Conservation (phyloP, 2,329 filamentous ascomycete species). For the Diaporthe velutina region DNA sequence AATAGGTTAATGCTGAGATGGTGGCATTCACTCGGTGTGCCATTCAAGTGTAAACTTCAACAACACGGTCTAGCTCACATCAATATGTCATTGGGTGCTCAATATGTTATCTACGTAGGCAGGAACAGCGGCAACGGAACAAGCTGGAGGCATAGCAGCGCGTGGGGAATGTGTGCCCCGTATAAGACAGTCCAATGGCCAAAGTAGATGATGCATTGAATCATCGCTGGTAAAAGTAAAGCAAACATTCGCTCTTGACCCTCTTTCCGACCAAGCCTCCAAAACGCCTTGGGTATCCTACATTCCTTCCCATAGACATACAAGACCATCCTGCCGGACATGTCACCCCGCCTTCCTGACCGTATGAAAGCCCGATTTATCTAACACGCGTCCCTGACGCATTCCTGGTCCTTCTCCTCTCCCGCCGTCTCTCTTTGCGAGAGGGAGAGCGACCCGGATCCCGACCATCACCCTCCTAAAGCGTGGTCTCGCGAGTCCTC, state of each 20-base stretch:
- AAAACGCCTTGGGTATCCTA: slow-evolving; percentile 24
- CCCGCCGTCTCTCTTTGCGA: neutral
- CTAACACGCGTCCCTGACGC: neutral
- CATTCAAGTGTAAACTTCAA: neutral
- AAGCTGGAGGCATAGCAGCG: neutral
- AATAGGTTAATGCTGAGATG: slow-evolving; percentile 15
- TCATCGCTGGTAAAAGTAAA: neutral
- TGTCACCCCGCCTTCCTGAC: neutral
- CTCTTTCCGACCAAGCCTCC: neutral
- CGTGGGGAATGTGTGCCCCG: too few species aligned
- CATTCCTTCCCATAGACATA: too few species aligned
- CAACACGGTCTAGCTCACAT: neutral
- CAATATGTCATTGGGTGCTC: neutral
- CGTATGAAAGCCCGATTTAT: too few species aligned
- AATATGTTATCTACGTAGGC: neutral
- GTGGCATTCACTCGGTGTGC: neutral
- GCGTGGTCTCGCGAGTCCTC: slow-evolving; percentile 40
- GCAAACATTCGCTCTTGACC: slow-evolving; percentile 4
- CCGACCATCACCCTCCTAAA: neutral
- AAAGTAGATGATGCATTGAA: neutral
- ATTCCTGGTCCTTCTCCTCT: neutral
- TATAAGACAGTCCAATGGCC: neutral
- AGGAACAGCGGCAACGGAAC: neutral
- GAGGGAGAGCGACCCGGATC: neutral
- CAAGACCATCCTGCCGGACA: neutral